Evolutionary conservation across 1,284 basidiomycete species (phyloP).

Genomic region (Puccinia hordei): DNA sequence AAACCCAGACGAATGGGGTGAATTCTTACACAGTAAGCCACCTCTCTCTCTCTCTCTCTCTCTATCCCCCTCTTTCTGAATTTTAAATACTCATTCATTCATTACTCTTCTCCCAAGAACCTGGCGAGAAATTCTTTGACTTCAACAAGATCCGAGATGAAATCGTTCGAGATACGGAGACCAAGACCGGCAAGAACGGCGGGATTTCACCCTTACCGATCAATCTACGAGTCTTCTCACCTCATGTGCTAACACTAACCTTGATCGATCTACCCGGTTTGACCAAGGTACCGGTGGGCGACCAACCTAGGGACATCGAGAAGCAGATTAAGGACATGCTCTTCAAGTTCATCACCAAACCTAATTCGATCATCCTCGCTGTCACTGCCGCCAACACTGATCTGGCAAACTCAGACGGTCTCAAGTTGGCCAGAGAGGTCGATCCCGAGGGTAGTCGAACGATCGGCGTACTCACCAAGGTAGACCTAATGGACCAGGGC

Average conservation of each 20-base stretch:
- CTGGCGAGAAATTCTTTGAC: slow-evolving; percentile 95
- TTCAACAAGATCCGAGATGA: slow-evolving; percentile 95
- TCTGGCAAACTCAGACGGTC: slow-evolving; percentile 95
- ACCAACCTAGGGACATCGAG: slow-evolving; percentile 97
- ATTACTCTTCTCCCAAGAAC: slow-evolving; percentile 62
- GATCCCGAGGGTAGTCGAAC: slow-evolving; percentile 93
- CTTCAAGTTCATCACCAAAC: slow-evolving; percentile 90
- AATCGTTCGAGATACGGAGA: slow-evolving; percentile 93
- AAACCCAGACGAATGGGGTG: slow-evolving; percentile 94
- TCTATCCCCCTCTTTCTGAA: no score
- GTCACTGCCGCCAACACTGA: slow-evolving; percentile 96
- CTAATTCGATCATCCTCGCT: slow-evolving; percentile 78
- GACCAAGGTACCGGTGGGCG: slow-evolving; percentile 91
- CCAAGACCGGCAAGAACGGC: slow-evolving; percentile 95
- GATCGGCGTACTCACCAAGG: slow-evolving; percentile 96
- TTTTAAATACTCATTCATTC: neutral
- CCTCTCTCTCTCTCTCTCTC: no score
- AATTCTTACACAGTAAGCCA: slow-evolving; percentile 74
- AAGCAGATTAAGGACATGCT: slow-evolving; percentile 97
- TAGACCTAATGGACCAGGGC: slow-evolving; percentile 95
- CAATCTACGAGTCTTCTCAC: slow-evolving; percentile 94
- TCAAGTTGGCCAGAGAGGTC: slow-evolving; percentile 93
- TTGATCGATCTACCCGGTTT: slow-evolving; percentile 95
- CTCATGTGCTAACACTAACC: slow-evolving; percentile 92
- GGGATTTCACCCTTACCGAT: slow-evolving; percentile 92